These are phyloP conservation scores for Myxozyma mucilagina DNA, from an alignment of 805 yeast species.

Conservation along the genomic window DNA sequence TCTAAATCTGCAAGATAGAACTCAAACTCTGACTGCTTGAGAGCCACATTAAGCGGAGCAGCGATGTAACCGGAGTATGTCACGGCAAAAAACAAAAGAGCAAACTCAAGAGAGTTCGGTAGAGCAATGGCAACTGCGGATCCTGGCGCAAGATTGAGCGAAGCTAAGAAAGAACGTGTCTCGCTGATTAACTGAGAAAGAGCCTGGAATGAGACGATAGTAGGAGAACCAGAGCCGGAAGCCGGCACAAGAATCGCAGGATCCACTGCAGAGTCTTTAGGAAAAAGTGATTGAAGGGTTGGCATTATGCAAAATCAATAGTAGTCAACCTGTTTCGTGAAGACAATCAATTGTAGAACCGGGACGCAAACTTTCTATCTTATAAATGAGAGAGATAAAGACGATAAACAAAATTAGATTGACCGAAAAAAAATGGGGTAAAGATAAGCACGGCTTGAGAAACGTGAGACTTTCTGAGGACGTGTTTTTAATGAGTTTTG, in stretches of 20 bases:
- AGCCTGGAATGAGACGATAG: conserved; percentile 11
- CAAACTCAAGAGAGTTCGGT: conserved; percentile 62
- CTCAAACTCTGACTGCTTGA: conserved; percentile 61
- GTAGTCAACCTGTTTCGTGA: not conserved
- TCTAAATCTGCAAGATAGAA: conserved; percentile 63
- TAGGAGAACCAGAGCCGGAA: not conserved
- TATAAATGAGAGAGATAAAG: too few relatives aligned
- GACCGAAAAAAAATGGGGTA: too few relatives aligned
- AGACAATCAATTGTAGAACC: too few relatives aligned
- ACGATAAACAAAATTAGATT: too few relatives aligned
- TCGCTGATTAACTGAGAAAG: conserved; percentile 4
- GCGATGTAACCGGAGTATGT: conserved; percentile 60
- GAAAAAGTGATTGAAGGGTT: conserved; percentile 8
- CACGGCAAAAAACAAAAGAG: conserved; percentile 55
- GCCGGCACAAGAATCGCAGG: conserved; percentile 24
- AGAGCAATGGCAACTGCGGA: conserved; percentile 50
- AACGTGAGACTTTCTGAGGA: too few relatives aligned
- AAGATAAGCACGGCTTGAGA: too few relatives aligned
- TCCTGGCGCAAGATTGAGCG: conserved; percentile 17
- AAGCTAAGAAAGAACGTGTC: conserved; percentile 20
- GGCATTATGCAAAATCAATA: conserved; percentile 12
- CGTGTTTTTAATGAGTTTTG: too few relatives aligned
- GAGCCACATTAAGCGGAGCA: conserved; percentile 68
- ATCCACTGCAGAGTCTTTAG: not conserved
- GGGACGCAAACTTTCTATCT: too few relatives aligned